Conservation (phyloP, 345 rosid species). For the Pseudoturritis turrita region DNA sequence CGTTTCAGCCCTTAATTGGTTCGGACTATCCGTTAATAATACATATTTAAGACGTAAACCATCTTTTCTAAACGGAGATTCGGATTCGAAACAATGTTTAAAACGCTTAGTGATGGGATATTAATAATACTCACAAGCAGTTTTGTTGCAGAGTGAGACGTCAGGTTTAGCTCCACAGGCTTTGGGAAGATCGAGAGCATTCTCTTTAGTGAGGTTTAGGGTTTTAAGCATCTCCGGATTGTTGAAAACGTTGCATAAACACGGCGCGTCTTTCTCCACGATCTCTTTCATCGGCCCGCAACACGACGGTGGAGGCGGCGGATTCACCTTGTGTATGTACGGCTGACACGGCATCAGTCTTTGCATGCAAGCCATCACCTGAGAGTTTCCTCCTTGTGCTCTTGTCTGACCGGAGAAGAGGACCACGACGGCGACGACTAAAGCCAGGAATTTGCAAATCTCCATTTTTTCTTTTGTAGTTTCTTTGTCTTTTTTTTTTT, state of each 20-base stretch:
- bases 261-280: slow-evolving; percentile 24
- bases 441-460: neutral
- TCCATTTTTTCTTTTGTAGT: slow-evolving; percentile 3
- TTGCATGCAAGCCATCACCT: slow-evolving; percentile 28
- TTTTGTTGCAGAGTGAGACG: slow-evolving; percentile 35
- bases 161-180: slow-evolving; percentile 47
- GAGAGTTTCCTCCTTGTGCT: slow-evolving; percentile 6
- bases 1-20: too few species aligned
- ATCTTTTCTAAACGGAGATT: too few species aligned
- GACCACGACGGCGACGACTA: neutral
- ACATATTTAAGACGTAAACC: too few species aligned
- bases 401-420: slow-evolving; percentile 1
- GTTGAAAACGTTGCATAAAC: slow-evolving; percentile 44
- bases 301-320: slow-evolving; percentile 44
- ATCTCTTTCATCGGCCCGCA: slow-evolving; percentile 46
- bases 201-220: slow-evolving; percentile 38
- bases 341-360: slow-evolving; percentile 46
- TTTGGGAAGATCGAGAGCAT: slow-evolving; percentile 45
- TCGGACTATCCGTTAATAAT: too few species aligned
- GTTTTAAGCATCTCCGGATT: slow-evolving; percentile 26
- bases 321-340: slow-evolving; percentile 11
- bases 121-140: slow-evolving; percentile 4
- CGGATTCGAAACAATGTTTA: too few species aligned
- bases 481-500: neutral
- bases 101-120: too few species aligned